A percentile compares a stretch with the other conserved stretches of the same genome.
phyloP scores from a whole-genome alignment of 2,329 filamentous ascomycete genomes.

The Ophiocordyceps unilateralis region DNA sequence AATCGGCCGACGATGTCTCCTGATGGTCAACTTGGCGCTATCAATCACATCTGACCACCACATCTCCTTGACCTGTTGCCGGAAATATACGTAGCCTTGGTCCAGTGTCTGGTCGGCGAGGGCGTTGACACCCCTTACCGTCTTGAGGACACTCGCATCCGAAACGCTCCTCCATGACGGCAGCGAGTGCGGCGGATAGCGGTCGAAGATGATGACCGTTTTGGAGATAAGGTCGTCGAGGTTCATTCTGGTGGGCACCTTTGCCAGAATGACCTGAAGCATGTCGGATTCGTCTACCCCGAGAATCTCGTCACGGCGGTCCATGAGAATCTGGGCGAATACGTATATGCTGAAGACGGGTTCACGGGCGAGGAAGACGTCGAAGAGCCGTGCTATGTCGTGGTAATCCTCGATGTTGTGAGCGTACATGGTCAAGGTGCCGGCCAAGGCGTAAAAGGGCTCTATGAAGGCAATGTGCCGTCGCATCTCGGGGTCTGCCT shows the following conservation, averaged over 20 bases:
- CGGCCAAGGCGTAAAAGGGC: slow-evolving; percentile 86
- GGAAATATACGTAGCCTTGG: slow-evolving; percentile 52
- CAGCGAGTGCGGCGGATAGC: slow-evolving; percentile 56
- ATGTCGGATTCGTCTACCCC: slow-evolving; percentile 88
- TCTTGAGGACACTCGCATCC: slow-evolving; percentile 66
- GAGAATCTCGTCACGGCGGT: slow-evolving; percentile 68
- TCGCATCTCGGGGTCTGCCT: slow-evolving; percentile 54
- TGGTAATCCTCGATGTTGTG: slow-evolving; percentile 86
- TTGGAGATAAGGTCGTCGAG: slow-evolving; percentile 59
- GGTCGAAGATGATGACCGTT: slow-evolving; percentile 44
- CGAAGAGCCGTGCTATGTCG: slow-evolving; percentile 80
- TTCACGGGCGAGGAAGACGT: slow-evolving; percentile 74
- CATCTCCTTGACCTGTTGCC: slow-evolving; percentile 57
- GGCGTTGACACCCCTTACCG: slow-evolving; percentile 38
- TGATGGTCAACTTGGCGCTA: slow-evolving; percentile 22
- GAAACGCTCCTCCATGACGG: slow-evolving; percentile 59
- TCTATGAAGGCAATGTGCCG: slow-evolving; percentile 60
- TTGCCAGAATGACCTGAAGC: slow-evolving; percentile 74
- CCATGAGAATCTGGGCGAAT: slow-evolving; percentile 75
- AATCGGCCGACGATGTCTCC: slow-evolving; percentile 49
- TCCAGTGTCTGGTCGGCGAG: slow-evolving; percentile 38
- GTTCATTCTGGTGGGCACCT: slow-evolving; percentile 65
- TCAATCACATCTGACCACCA: slow-evolving; percentile 37
- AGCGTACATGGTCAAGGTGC: slow-evolving; percentile 87
- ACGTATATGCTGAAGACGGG: slow-evolving; percentile 84